phyloP scores from a whole-genome alignment of 495 filamentous ascomycete species.

The Penicillium paradoxum region DNA sequence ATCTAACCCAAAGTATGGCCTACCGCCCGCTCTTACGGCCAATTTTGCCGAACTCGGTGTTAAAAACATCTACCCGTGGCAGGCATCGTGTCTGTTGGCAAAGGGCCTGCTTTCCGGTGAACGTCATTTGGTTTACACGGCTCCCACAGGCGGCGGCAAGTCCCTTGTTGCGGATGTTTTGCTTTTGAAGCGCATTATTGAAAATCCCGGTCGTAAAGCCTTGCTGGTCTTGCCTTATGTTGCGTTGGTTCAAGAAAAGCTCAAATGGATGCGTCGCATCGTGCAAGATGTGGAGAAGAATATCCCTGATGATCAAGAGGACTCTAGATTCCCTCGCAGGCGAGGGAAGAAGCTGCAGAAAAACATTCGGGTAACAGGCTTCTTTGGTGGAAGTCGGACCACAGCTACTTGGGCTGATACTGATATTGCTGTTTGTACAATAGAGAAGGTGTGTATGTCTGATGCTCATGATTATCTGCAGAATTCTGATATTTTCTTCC shows the following conservation, averaged over 20 bases:
- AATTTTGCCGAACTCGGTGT: constrained; percentile 66
- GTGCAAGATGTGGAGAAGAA: constrained; percentile 57
- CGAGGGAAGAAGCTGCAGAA: constrained; percentile 33
- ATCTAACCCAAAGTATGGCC: constrained; percentile 58
- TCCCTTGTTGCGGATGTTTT: constrained; percentile 72
- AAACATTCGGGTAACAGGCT: constrained; percentile 61
- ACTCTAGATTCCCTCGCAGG: constrained; percentile 18
- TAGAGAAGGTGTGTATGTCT: constrained; percentile 62
- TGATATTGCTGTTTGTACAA: constrained; percentile 77
- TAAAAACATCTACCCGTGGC: constrained; percentile 72
- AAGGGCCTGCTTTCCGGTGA: constrained; percentile 61
- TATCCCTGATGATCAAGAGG: constrained; percentile 21
- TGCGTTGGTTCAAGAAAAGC: constrained; percentile 77
- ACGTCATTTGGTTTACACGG: constrained; percentile 73
- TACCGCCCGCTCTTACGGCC: constrained; percentile 54
- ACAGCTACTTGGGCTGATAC: constrained; percentile 66
- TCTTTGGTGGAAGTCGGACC: constrained; percentile 67
- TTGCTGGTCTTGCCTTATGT: constrained; percentile 79
- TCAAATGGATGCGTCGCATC: constrained; percentile 68
- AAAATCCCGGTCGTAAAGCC: constrained; percentile 61
- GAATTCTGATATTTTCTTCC: not conserved
- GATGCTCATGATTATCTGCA: not conserved
- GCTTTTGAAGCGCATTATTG: constrained; percentile 67
- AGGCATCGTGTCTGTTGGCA: constrained; percentile 69
- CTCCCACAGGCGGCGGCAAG: constrained; percentile 82